phyloP scores from a whole-genome alignment of 2,329 filamentous ascomycete genomes.

The Aspergillus quadrilineatus region DNA sequence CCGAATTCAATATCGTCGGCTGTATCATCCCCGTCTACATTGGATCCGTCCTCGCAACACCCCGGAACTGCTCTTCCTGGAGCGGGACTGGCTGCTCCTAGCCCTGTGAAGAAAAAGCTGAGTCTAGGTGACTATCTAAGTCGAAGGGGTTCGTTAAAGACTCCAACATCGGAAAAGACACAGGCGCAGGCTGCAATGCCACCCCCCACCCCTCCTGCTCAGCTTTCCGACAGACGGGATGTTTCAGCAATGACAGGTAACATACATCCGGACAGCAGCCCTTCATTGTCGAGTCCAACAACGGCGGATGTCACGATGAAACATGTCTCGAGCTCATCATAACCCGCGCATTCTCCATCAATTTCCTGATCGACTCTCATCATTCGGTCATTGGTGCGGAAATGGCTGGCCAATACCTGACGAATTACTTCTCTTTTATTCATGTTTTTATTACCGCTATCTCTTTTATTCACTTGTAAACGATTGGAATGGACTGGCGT shows the following conservation, averaged over 20 bases:
- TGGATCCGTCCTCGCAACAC: conserved; percentile 28
- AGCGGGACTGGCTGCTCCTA: conserved; percentile 41
- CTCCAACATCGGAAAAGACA: conserved; percentile 44
- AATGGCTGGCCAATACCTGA: conserved; percentile 11
- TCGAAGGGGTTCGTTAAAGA: conserved; percentile 41
- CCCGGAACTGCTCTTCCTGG: conserved; percentile 23
- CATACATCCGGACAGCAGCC: conserved; percentile 14
- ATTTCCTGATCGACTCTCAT: conserved; percentile 23
- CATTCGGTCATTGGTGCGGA: conserved; percentile 9
- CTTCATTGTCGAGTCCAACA: conserved; percentile 19
- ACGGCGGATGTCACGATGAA: conserved; percentile 34
- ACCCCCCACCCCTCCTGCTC: conserved; percentile 26
- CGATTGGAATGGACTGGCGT: conserved; percentile 25
- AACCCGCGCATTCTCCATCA: conserved; percentile 29
- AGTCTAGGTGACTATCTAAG: conserved; percentile 52
- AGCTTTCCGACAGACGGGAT: conserved; percentile 18
- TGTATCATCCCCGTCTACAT: conserved; percentile 28
- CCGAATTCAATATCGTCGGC: conserved; percentile 32
- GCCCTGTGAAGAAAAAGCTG: conserved; percentile 52
- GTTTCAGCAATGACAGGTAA: conserved; percentile 14
- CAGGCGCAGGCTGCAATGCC: conserved; percentile 30
- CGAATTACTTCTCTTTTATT: conserved; percentile 9
- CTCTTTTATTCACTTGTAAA: conserved; percentile 20
- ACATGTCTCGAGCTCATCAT: conserved; percentile 29
- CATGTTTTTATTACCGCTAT: conserved; percentile 16